Percentiles rank a stretch among this genome's conserved stretches.
These are phyloP conservation scores for Salix dunnii DNA, from an alignment of 345 rosid species.

Conservation along the genomic window DNA sequence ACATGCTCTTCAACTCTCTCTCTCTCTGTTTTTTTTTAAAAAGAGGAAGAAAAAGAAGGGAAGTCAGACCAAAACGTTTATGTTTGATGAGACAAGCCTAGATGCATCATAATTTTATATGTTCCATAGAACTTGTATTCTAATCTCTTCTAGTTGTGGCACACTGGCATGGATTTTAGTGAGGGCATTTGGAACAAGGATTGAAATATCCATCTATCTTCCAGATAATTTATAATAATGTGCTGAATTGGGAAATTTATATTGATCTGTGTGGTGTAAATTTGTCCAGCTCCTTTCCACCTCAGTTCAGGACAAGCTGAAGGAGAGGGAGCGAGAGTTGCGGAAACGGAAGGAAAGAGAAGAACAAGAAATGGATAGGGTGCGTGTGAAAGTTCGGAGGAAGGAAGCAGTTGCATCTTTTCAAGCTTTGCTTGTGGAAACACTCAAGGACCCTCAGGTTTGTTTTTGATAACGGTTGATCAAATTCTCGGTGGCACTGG, in stretches of 20 bases:
- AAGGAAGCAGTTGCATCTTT: slow-evolving; percentile 86
- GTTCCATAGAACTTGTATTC: neutral
- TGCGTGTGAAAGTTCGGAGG: slow-evolving; percentile 74
- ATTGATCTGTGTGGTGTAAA: neutral
- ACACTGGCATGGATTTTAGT: neutral
- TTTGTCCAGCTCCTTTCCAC: slow-evolving; percentile 7
- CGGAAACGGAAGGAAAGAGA: slow-evolving; percentile 93
- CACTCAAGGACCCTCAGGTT: slow-evolving; percentile 92
- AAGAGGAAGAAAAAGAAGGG: neutral
- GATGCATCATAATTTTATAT: neutral
- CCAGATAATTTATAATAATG: neutral
- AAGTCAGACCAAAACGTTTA: neutral
- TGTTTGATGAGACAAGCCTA: neutral
- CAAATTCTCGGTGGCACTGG: neutral
- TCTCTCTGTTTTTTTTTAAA: no score
- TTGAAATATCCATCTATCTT: neutral
- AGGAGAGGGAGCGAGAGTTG: slow-evolving; percentile 84
- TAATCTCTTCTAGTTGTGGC: neutral
- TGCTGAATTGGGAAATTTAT: neutral
- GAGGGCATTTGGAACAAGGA: neutral
- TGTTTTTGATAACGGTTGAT: slow-evolving; percentile 3
- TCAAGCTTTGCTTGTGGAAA: slow-evolving; percentile 94
- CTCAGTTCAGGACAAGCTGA: slow-evolving; percentile 59
- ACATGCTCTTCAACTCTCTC: neutral
- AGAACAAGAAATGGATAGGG: slow-evolving; percentile 94